phyloP scores from a whole-genome alignment of 2,329 filamentous ascomycete species.

The Dactylellina sp. region DNA sequence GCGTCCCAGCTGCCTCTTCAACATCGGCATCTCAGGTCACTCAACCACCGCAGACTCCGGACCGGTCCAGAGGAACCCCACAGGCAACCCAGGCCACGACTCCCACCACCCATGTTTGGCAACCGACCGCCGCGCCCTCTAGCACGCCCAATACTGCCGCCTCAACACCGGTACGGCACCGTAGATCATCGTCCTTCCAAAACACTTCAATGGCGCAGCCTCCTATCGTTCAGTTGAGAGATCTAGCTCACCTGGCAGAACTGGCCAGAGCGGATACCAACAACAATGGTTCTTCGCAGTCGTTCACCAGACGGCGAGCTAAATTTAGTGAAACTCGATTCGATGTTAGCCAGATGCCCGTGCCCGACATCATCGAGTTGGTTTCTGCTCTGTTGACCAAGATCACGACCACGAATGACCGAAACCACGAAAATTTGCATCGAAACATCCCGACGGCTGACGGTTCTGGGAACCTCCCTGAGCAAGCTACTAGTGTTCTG shows the following conservation, averaged over 20 bases:
- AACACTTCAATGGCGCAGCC: slow-evolving; percentile 63
- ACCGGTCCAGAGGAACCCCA: slow-evolving; percentile 46
- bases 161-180: slow-evolving; percentile 57
- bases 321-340: slow-evolving; percentile 72
- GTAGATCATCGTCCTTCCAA: slow-evolving; percentile 56
- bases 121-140: slow-evolving; percentile 47
- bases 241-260: slow-evolving; percentile 89
- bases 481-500: slow-evolving; percentile 79
- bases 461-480: slow-evolving; percentile 70
- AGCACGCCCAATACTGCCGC: slow-evolving; percentile 55
- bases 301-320: slow-evolving; percentile 51
- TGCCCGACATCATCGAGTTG: slow-evolving; percentile 98
- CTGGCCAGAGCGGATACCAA: slow-evolving; percentile 79
- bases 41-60: slow-evolving; percentile 44
- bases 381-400: slow-evolving; percentile 95
- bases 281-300: slow-evolving; percentile 57
- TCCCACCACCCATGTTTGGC: slow-evolving; percentile 47
- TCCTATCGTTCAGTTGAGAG: slow-evolving; percentile 80
- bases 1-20: slow-evolving; percentile 24
- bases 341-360: slow-evolving; percentile 97
- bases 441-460: slow-evolving; percentile 75
- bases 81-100: slow-evolving; percentile 37
- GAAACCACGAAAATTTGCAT: slow-evolving; percentile 91
- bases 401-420: slow-evolving; percentile 95
- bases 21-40: slow-evolving; percentile 28